Evolutionary conservation across 495 filamentous ascomycete species (phyloP).

Genomic region (Aspergillus leporis): DNA sequence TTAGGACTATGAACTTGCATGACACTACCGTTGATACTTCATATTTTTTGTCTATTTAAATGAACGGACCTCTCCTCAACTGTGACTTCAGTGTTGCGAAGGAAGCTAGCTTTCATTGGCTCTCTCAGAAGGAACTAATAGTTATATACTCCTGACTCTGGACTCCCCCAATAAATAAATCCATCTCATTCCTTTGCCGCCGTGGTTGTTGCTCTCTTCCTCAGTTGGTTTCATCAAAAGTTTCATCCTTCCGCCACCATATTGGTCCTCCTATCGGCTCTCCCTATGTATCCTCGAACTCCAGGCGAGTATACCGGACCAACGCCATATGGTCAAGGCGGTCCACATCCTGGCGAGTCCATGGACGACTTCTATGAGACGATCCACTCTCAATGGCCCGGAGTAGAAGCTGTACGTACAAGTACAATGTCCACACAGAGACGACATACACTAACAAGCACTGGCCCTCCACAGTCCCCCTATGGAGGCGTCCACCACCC

Average conservation of each 20-base stretch:
- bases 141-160: constrained; percentile 5
- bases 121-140: not conserved
- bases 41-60: constrained; percentile 5
- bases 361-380: constrained; percentile 34
- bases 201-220: constrained; percentile 10
- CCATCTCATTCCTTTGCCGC: constrained; percentile 12
- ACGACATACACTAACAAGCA: constrained; percentile 20
- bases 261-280: constrained; percentile 17
- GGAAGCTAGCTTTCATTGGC: not conserved
- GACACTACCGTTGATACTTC: constrained; percentile 11
- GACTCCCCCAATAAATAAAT: not conserved
- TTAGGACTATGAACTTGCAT: constrained; percentile 21
- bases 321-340: constrained; percentile 30
- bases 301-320: constrained; percentile 19
- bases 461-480: constrained; percentile 23
- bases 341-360: constrained; percentile 27
- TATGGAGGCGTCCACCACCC: constrained; percentile 32
- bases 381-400: constrained; percentile 33
- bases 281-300: constrained; percentile 23
- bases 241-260: constrained; percentile 22
- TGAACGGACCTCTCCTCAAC: not conserved
- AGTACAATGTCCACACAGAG: constrained; percentile 4
- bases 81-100: not conserved
- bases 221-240: constrained; percentile 26
- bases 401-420: constrained; percentile 37